Conservation (phyloP, 2,329 filamentous ascomycete genomes). For the Fusarium tuaranense region DNA sequence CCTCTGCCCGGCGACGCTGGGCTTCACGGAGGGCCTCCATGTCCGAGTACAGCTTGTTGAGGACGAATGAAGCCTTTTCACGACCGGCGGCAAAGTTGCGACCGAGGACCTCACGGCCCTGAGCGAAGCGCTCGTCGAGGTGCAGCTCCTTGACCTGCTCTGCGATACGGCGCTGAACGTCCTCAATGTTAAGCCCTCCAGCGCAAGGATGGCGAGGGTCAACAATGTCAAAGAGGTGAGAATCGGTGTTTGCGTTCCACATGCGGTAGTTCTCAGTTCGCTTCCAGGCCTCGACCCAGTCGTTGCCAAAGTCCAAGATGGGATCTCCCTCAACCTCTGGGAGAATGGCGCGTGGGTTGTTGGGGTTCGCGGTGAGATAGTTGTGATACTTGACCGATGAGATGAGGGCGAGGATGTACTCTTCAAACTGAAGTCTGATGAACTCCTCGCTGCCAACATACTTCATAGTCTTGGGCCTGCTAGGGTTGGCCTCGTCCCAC, state of each 20-base stretch:
- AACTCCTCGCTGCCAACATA: slow-evolving; percentile 98
- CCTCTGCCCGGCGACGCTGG: slow-evolving; percentile 56
- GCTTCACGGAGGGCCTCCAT: slow-evolving; percentile 74
- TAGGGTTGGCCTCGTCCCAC: slow-evolving; percentile 93
- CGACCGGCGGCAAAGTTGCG: slow-evolving; percentile 89
- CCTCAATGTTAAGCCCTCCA: slow-evolving; percentile 91
- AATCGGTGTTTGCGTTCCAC: slow-evolving; percentile 84
- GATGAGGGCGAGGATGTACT: slow-evolving; percentile 91
- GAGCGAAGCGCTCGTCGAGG: slow-evolving; percentile 88
- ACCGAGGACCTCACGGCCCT: slow-evolving; percentile 86
- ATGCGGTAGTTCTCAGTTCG: slow-evolving; percentile 91
- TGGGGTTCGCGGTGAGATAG: slow-evolving; percentile 74
- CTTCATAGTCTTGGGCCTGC: slow-evolving; percentile 91
- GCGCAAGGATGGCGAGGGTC: slow-evolving; percentile 94
- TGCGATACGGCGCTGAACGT: slow-evolving; percentile 88
- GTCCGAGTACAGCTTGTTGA: slow-evolving; percentile 90
- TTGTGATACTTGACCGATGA: slow-evolving; percentile 91
- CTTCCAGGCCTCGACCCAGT: slow-evolving; percentile 91
- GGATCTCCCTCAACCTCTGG: slow-evolving; percentile 85
- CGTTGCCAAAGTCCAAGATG: slow-evolving; percentile 81
- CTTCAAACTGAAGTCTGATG: slow-evolving; percentile 96
- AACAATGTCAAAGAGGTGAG: slow-evolving; percentile 92
- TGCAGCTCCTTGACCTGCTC: slow-evolving; percentile 95
- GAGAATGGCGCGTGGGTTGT: slow-evolving; percentile 74
- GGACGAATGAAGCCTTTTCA: slow-evolving; percentile 87